Base-by-base conservation (phyloP, 2,329 filamentous ascomycete species). In the Cercospora sp. region DNA sequence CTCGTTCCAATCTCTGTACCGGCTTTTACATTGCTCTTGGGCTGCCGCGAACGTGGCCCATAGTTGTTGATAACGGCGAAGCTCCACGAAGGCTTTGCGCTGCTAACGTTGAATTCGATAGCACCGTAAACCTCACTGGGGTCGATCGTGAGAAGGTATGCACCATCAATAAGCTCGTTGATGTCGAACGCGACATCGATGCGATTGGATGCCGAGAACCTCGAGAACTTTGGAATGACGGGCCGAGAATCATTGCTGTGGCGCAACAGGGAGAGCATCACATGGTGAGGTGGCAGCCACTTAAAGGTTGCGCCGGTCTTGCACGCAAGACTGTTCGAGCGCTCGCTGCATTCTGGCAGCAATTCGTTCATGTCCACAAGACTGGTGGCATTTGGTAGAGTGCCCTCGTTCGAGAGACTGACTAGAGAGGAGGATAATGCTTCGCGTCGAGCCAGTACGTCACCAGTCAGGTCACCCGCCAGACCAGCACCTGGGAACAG, bases 101-200 rank as follows among this genome's bases (percentile, higher is more conserved):
- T 74, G 3, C 65, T 26, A 66, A 75, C 72, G 28, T 72, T 64
- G 13, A 77, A 55, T 12, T 61, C 65, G 16, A 78, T 66, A 0
- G 51, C 61, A 23, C 75, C 76, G 58, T 75, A 69, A 8, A 74
- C 75, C 42, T 77, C 73, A 13, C 64, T 42, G 2, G 67, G 62
- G 51, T 75, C 71, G 59, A 78, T 42, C 0, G 70, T 70, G 48
- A 77, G 59, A 13, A 72, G 64, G 60, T 75, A 75, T 28, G 77
- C 72, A 26, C 76, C 75, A 16, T 74, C 68, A 53, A 77, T 74
- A 33, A 77, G 69, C 67, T 71, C 70, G n/a, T 70, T 74, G 18
- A 68, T 66, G 51, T 72, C 72, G 70, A 72, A 70, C 6, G 51
- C 48, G 12, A 76, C 39, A 7, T 62, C 33, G 20, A 55, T 57